Evolutionary conservation across 2,329 filamentous ascomycete species (phyloP), one percentile per base, ranked within the genome.

Genomic region (Cladorrhinum sp.): DNA sequence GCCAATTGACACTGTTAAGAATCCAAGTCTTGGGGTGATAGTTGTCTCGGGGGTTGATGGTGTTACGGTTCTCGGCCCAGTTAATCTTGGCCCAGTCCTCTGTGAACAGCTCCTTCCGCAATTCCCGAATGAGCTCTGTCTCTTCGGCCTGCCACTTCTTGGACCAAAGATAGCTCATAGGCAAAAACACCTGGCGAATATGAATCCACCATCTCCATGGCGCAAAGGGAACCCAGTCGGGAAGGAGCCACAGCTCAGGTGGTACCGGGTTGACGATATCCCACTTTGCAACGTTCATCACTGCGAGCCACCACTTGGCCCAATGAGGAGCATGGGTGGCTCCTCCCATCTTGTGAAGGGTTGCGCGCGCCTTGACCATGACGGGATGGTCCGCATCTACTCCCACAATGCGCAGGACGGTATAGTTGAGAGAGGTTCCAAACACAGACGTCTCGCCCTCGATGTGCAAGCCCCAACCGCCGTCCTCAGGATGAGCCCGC

Each of bases 171-270:
- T 90, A 97, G 0, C 89, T 87, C 92, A 98, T 97, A 4, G 93
- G 89, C 54, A 96, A 74, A 70, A 94, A 96, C n/a, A 99, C 93
- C 75, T 90, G 87, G n/a, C 95, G 91, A 75, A 97, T 97, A 70
- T 99, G 95, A 69, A 98, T 91, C 94, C 93, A 97, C 93, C 94
- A 97, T 66, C 92, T 82, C 92, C 92, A 96, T 0, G 94, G 94
- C 4, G 92, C 87, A 70, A 96, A 83, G 0, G 93, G 93, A 2
- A 92, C 83, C 92, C 92, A 96, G 73, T 96, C 91, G 0, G 93
- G 93, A 2, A 97, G 77, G 46, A 96, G 80, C 95, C 95, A 99
- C 50, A 98, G 74, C 77, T 99, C 95, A 0, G 95, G 91, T 1
- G 95, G 95, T 1, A 95, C 87, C 0, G 95, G 95, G 69, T 98